Percentiles rank a stretch among this genome's conserved stretches.
These are phyloP conservation scores for Hyaloperonospora arabidopsidis DNA, from an alignment of 352 stramenopile species.

Conservation along the genomic window DNA sequence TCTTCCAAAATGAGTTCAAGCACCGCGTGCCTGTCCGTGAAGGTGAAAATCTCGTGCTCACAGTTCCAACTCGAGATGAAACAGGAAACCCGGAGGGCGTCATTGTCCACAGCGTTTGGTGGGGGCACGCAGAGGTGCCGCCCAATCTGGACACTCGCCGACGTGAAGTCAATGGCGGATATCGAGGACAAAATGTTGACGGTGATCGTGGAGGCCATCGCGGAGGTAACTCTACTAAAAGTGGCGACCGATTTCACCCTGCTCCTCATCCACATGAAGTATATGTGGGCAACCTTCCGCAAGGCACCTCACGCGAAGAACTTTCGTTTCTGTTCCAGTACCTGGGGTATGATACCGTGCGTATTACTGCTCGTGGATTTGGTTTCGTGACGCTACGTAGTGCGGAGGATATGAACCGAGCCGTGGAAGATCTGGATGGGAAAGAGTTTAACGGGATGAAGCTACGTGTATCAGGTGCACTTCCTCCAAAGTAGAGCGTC, in stretches of 20 bases:
- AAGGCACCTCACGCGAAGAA: conserved; percentile 70
- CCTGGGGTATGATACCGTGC: conserved; percentile 70
- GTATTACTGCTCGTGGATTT: conserved; percentile 77
- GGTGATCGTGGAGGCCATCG: conserved; percentile 38
- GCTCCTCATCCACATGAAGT: conserved; percentile 68
- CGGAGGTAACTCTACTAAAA: conserved; percentile 22
- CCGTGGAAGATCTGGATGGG: conserved; percentile 71
- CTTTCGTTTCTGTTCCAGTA: conserved; percentile 79
- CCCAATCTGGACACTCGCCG: conserved; percentile 54
- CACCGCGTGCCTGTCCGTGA: conserved; percentile 79
- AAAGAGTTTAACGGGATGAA: conserved; percentile 78
- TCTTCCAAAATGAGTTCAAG: conserved; percentile 80
- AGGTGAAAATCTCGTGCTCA: conserved; percentile 72
- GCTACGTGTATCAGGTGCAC: conserved; percentile 52
- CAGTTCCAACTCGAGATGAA: conserved; percentile 65
- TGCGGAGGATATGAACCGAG: conserved; percentile 69
- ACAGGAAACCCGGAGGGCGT: conserved; percentile 65
- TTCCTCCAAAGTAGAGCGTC: conserved; percentile 36
- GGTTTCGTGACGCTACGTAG: conserved; percentile 77
- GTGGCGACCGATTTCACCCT: conserved; percentile 37
- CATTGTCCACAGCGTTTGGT: conserved; percentile 77
- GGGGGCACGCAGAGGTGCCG: conserved; percentile 69
- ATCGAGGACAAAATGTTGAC: conserved; percentile 31
- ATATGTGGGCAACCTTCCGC: conserved; percentile 78
- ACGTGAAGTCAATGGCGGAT: conserved; percentile 30